Percentiles rank a stretch among this genome's conserved stretches.
These are phyloP conservation scores for Elongisporangium anandrum DNA, from an alignment of 352 stramenopile genomes.

Conservation along the genomic window DNA sequence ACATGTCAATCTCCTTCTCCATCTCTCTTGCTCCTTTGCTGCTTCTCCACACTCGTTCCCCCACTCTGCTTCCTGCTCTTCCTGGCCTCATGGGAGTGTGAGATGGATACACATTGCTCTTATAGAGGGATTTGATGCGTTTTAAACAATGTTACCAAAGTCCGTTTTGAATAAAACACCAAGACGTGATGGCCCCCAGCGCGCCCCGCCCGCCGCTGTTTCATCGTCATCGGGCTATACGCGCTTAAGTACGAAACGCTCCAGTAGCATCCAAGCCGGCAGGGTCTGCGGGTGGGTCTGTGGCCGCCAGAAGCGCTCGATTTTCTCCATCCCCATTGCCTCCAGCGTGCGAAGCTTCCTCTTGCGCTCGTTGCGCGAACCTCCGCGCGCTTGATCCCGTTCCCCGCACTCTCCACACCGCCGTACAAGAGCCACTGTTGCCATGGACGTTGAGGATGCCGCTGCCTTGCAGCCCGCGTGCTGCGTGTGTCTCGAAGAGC, in stretches of 20 bases:
- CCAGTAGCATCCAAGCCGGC: not conserved
- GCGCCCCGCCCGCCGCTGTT: not conserved
- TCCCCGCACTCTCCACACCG: not conserved
- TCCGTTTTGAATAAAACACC: not conserved
- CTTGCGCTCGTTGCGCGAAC: not conserved
- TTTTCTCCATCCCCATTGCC: not conserved
- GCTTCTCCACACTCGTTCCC: not conserved
- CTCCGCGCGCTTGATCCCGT: not conserved
- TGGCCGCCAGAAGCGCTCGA: not conserved
- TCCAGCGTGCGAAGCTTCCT: not conserved
- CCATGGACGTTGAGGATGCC: conserved; percentile 1
- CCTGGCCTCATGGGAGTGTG: not conserved
- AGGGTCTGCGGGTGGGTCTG: not conserved
- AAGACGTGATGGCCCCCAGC: not conserved
- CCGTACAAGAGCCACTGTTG: not conserved
- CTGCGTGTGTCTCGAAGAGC: conserved; percentile 70
- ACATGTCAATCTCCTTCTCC: not conserved
- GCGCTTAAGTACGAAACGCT: not conserved
- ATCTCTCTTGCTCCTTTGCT: not conserved
- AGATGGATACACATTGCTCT: not conserved
- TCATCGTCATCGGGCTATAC: not conserved
- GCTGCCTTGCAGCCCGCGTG: conserved; percentile 12
- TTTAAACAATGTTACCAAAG: not conserved
- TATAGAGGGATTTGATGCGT: not conserved
- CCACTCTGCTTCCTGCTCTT: not conserved